These are phyloP conservation scores for Paecilomyces formosus DNA, from an alignment of 2,329 filamentous ascomycete species.

Conservation along the genomic window DNA sequence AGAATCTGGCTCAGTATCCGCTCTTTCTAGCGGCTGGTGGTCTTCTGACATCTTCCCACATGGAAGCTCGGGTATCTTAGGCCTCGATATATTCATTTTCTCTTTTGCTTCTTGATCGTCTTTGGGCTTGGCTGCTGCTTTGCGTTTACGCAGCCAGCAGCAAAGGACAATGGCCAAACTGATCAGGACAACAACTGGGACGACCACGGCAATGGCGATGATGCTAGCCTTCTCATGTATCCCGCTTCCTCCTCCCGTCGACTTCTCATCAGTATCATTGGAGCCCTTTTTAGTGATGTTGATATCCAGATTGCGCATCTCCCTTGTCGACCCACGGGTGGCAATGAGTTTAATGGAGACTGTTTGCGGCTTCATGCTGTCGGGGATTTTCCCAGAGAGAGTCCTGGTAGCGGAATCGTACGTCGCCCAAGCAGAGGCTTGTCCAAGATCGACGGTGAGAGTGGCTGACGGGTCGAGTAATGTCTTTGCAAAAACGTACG, in stretches of 20 bases:
- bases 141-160: constrained; percentile 26
- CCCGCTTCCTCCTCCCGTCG: constrained; percentile 9
- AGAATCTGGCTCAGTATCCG: constrained; percentile 14
- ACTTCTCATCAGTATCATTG: constrained; percentile 11
- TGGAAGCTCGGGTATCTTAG: constrained; percentile 13
- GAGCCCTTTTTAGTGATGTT: constrained; percentile 17
- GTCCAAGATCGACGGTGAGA: constrained; percentile 38
- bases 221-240: constrained; percentile 25
- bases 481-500: constrained; percentile 38
- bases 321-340: constrained; percentile 26
- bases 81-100: constrained; percentile 15
- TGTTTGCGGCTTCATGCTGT: constrained; percentile 27
- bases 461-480: constrained; percentile 36
- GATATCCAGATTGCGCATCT: constrained; percentile 41
- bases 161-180: constrained; percentile 24
- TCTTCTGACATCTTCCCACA: constrained; percentile 17
- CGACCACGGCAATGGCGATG: constrained; percentile 28
- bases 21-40: constrained; percentile 12
- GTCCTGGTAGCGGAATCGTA: constrained; percentile 40
- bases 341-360: constrained; percentile 39
- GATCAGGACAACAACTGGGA: constrained; percentile 24
- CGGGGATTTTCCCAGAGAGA: constrained; percentile 44
- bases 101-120: constrained; percentile 9
- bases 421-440: constrained; percentile 40
- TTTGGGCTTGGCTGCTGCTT: constrained; percentile 14